These are phyloP conservation scores for Paxillus rubicundulus DNA, from an alignment of 768 basidiomycete species.

Conservation along the genomic window DNA sequence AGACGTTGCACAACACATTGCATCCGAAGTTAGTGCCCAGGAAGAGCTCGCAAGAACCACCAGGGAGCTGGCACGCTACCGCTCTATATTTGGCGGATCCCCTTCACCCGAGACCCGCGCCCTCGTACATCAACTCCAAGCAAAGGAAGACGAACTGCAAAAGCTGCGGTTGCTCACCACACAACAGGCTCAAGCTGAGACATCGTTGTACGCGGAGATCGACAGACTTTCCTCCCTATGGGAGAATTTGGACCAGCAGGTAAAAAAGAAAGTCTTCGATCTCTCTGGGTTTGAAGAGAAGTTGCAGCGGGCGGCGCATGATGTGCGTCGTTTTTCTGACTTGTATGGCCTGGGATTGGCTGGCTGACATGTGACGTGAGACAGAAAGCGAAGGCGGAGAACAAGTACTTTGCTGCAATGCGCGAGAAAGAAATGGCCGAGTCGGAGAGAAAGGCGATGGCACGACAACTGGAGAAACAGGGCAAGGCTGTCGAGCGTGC, in stretches of 20 bases:
- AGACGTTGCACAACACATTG: constrained; percentile 49
- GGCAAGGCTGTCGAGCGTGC: constrained; percentile 63
- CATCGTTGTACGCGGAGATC: constrained; percentile 77
- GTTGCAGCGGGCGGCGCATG: constrained; percentile 58
- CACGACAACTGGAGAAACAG: constrained; percentile 57
- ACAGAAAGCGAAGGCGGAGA: constrained; percentile 94
- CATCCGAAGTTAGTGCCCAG: constrained; percentile 49
- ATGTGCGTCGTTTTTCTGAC: constrained; percentile 51
- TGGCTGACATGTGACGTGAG: neutral
- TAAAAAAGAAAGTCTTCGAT: constrained; percentile 83
- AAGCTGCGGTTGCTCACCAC: constrained; percentile 58
- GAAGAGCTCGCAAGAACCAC: constrained; percentile 46
- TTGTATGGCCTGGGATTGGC: too few relatives aligned
- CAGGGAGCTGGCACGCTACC: constrained; percentile 58
- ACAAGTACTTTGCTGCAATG: constrained; percentile 90
- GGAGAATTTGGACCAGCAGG: constrained; percentile 78
- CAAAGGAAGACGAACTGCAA: constrained; percentile 68
- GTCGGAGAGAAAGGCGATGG: constrained; percentile 64
- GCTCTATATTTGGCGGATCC: constrained; percentile 59
- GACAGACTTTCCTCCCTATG: constrained; percentile 85
- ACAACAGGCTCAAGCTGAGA: constrained; percentile 67
- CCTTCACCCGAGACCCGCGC: constrained; percentile 48
- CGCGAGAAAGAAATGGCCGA: constrained; percentile 84
- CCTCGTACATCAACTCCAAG: constrained; percentile 54
- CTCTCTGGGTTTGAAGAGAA: constrained; percentile 73